phyloP scores from a whole-genome alignment of 495 filamentous ascomycete species.

The Trichocladium uniseriatum region DNA sequence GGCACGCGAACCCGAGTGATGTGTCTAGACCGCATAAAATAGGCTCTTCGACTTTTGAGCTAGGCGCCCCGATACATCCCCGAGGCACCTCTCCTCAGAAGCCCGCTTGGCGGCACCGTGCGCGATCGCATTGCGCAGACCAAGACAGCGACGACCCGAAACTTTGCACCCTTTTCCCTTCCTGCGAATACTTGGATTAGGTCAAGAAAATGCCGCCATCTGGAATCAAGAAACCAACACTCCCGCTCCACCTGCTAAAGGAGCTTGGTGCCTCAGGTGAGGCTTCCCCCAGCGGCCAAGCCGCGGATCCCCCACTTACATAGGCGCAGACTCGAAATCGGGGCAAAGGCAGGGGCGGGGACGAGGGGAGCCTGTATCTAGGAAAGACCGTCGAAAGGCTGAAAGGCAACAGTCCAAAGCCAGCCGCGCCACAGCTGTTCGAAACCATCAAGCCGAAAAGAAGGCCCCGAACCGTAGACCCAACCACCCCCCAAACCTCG shows the following conservation, averaged over 20 bases:
- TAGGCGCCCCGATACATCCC: too few relatives aligned
- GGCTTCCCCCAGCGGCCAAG: background rate
- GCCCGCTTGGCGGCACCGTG: too few relatives aligned
- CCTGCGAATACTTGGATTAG: background rate
- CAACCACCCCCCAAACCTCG: background rate
- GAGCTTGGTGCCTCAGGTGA: constrained; percentile 19
- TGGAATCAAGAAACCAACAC: constrained; percentile 8
- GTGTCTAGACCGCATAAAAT: too few relatives aligned
- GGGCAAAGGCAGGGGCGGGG: background rate
- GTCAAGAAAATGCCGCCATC: constrained; percentile 12
- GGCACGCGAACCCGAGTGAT: too few relatives aligned
- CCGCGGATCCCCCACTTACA: background rate
- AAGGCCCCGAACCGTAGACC: background rate
- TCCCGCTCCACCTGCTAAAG: constrained; percentile 22
- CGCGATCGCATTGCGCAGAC: too few relatives aligned
- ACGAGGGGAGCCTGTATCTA: constrained; percentile 15
- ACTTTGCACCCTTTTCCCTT: background rate
- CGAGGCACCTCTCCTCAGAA: too few relatives aligned
- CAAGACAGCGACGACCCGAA: too few relatives aligned
- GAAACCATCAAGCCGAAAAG: constrained; percentile 12
- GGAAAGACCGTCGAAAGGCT: constrained; percentile 44
- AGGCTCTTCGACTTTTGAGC: too few relatives aligned
- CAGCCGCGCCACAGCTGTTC: constrained; percentile 9
- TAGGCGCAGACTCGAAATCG: constrained; percentile 1
- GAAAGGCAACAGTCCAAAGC: constrained; percentile 35